A percentile compares a stretch with the other conserved stretches of the same genome.
These are phyloP conservation scores for Kluyveromyces sp. DNA, from an alignment of 1,139 yeast genomes.

Conservation along the genomic window DNA sequence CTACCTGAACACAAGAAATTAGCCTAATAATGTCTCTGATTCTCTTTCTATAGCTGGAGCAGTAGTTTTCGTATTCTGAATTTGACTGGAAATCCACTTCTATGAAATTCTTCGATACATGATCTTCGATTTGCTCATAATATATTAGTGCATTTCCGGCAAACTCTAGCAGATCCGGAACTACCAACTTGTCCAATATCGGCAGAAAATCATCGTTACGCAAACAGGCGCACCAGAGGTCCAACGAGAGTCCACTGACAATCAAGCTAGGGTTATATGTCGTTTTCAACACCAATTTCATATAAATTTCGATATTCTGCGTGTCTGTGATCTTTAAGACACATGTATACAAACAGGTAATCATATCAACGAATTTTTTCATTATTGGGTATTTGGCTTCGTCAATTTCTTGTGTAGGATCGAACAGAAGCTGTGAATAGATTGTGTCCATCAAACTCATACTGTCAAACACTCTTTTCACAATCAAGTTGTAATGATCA, in stretches of 20 bases:
- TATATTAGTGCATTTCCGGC: conserved; percentile 75
- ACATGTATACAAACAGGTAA: conserved; percentile 73
- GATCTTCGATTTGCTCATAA: conserved; percentile 63
- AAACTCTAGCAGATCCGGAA: conserved; percentile 63
- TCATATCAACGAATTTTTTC: conserved; percentile 89
- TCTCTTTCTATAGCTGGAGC: conserved; percentile 73
- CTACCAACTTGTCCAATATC: conserved; percentile 38
- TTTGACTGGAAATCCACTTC: conserved; percentile 83
- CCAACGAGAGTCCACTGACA: conserved; percentile 84
- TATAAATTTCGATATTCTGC: conserved; percentile 42
- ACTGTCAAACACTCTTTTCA: conserved; percentile 77
- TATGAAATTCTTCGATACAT: conserved; percentile 56
- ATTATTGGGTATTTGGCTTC: conserved; percentile 71
- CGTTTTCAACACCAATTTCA: conserved; percentile 69
- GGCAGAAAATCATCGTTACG: conserved; percentile 64
- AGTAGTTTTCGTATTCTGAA: conserved; percentile 71
- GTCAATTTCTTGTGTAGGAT: conserved; percentile 68
- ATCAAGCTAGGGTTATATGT: conserved; percentile 80
- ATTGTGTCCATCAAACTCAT: conserved; percentile 59
- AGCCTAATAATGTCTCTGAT: conserved; percentile 88
- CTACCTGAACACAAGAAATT: conserved; percentile 78
- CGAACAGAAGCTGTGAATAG: conserved; percentile 54
- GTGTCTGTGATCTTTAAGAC: conserved; percentile 29
- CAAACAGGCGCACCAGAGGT: conserved; percentile 89
- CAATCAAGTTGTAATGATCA: conserved; percentile 71